Conservation (phyloP, 2,329 filamentous ascomycete species). For the Penicillium sp. region DNA sequence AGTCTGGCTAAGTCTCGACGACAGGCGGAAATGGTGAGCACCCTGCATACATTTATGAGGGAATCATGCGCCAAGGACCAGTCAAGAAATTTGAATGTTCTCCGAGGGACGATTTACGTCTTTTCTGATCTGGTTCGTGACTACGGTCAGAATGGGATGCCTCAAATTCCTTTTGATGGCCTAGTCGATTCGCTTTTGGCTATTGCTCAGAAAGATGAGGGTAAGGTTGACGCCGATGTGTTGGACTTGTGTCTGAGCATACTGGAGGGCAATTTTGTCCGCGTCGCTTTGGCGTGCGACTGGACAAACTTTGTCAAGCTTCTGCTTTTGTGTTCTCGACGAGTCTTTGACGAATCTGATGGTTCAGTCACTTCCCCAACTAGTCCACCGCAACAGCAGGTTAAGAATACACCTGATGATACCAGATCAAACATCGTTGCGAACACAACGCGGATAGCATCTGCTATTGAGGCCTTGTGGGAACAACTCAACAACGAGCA, state of each 20-base stretch:
- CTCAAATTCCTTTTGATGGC: constrained; percentile 36
- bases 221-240: constrained; percentile 40
- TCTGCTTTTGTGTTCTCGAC: constrained; percentile 36
- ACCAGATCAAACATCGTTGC: constrained; percentile 38
- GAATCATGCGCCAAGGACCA: constrained; percentile 31
- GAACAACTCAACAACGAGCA: constrained; percentile 36
- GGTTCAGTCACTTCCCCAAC: constrained; percentile 19
- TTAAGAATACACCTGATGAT: constrained; percentile 34
- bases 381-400: constrained; percentile 23
- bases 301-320: constrained; percentile 36
- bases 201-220: constrained; percentile 37
- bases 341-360: constrained; percentile 31
- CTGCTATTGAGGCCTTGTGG: constrained; percentile 38
- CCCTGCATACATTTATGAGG: constrained; percentile 37
- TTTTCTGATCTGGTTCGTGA: constrained; percentile 42
- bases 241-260: constrained; percentile 42
- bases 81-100: constrained; percentile 40
- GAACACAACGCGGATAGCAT: constrained; percentile 38
- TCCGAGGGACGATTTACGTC: constrained; percentile 41
- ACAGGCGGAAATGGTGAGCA: constrained; percentile 40
- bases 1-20: constrained; percentile 41
- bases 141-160: constrained; percentile 40
- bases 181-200: constrained; percentile 37
- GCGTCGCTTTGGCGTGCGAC: constrained; percentile 30
- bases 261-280: constrained; percentile 38